A percentile compares a stretch with the other conserved stretches of the same genome.
Conservation (phyloP, 345 rosid species). For the Cardamine chenopodiifolia region DNA sequence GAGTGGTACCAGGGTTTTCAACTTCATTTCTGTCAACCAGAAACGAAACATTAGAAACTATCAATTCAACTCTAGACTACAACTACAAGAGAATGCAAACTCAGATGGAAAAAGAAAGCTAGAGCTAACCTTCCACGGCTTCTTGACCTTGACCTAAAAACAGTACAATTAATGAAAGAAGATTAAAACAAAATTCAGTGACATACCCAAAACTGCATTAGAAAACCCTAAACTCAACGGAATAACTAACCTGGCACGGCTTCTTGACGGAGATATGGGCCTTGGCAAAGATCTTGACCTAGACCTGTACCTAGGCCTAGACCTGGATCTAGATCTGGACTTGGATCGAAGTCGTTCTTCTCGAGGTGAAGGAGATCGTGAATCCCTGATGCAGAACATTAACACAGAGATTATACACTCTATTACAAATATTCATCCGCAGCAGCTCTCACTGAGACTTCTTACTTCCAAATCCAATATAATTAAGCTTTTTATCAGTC, state of each 20-base stretch:
- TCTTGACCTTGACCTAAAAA: slow-evolving; percentile 74
- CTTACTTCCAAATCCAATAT: not conserved
- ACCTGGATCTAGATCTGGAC: slow-evolving; percentile 53
- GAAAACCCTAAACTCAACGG: not conserved
- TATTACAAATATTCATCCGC: not conserved
- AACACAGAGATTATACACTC: not conserved
- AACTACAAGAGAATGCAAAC: not conserved
- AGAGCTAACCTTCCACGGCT: slow-evolving; percentile 73
- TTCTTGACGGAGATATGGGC: slow-evolving; percentile 65
- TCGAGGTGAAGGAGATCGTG: slow-evolving; percentile 73
- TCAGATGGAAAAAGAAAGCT: slow-evolving; percentile 3
- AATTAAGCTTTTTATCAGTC: not conserved
- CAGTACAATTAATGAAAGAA: slow-evolving; percentile 33
- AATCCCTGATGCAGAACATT: slow-evolving; percentile 48
- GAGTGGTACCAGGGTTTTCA: slow-evolving; percentile 76
- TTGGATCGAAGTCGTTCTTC: slow-evolving; percentile 52
- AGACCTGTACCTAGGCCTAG: slow-evolving; percentile 63
- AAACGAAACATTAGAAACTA: not conserved
- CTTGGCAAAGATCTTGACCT: slow-evolving; percentile 67
- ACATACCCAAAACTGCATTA: slow-evolving; percentile 14
- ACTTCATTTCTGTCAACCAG: slow-evolving; percentile 49
- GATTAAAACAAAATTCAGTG: not conserved
- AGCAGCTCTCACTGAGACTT: slow-evolving; percentile 13
- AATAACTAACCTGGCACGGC: slow-evolving; percentile 85
- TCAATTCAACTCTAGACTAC: not conserved